phyloP scores from a whole-genome alignment of 257 asterid species.

The Fraxinus americana region DNA sequence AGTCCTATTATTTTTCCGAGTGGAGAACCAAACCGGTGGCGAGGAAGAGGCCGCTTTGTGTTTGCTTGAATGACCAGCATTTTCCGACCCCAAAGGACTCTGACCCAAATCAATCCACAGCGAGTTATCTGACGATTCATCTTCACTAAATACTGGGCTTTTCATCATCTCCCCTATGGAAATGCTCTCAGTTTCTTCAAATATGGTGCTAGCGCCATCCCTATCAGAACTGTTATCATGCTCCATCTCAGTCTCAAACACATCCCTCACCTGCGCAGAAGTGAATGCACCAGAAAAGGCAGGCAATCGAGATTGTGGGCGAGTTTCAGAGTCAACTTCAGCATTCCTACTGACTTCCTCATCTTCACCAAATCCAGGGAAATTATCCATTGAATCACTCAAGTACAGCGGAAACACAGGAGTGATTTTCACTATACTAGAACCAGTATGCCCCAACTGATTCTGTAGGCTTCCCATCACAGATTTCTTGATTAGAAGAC shows the following conservation, averaged over 20 bases:
- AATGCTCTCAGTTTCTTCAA: constrained; percentile 89
- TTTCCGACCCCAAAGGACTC: constrained; percentile 79
- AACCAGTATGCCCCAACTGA: constrained; percentile 94
- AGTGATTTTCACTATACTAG: constrained; percentile 91
- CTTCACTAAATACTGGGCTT: constrained; percentile 98
- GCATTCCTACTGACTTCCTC: constrained; percentile 62
- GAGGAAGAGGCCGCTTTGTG: constrained; percentile 64
- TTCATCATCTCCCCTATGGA: constrained; percentile 94
- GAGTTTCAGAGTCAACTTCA: constrained; percentile 57
- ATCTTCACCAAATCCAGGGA: constrained; percentile 79
- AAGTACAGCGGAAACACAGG: constrained; percentile 88
- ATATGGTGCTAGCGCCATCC: constrained; percentile 93
- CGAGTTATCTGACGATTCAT: constrained; percentile 93
- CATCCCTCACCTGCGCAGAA: constrained; percentile 95
- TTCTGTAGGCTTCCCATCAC: constrained; percentile 91
- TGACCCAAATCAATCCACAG: constrained; percentile 99
- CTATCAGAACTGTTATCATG: constrained; percentile 85
- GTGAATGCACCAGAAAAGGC: constrained; percentile 99
- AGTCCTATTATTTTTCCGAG: constrained; percentile 58
- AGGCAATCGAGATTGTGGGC: constrained; percentile 75
- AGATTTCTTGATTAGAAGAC: constrained; percentile 93
- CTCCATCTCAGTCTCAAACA: constrained; percentile 90
- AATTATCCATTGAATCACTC: constrained; percentile 91
- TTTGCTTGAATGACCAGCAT: constrained; percentile 57
- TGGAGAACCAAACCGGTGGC: constrained; percentile 91